phyloP scores from a whole-genome alignment of 2,329 filamentous ascomycete genomes.

The Passalora sequoiae region DNA sequence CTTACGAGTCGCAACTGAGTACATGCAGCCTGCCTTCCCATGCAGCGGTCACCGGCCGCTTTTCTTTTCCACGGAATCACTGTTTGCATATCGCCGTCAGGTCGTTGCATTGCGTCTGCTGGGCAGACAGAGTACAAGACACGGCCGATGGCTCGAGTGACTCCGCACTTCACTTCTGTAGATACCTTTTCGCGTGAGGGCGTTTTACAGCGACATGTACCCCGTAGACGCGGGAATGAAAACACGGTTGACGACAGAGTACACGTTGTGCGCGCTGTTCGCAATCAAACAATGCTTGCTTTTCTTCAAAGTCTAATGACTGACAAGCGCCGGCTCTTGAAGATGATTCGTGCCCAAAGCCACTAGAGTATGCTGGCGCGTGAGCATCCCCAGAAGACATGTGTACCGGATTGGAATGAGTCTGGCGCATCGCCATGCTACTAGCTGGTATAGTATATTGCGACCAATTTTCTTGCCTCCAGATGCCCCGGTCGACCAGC shows the following conservation, averaged over 20 bases:
- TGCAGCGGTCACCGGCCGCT: slow-evolving; percentile 6
- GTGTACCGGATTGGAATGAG: too few relatives aligned
- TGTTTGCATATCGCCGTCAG: slow-evolving; percentile 1
- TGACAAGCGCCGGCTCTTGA: background rate
- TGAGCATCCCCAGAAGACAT: slow-evolving; percentile 7
- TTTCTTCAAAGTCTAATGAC: background rate
- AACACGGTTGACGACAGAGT: slow-evolving; percentile 4
- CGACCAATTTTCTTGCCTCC: too few relatives aligned
- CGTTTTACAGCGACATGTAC: slow-evolving; percentile 2
- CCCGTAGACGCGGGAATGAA: slow-evolving; percentile 2
- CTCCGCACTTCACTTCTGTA: slow-evolving; percentile 7
- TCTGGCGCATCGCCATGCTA: too few relatives aligned
- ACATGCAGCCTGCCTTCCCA: slow-evolving; percentile 12
- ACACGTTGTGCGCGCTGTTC: background rate
- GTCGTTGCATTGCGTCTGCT: slow-evolving; percentile 8
- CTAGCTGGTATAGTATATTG: too few relatives aligned
- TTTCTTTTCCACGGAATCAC: background rate
- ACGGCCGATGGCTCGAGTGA: slow-evolving; percentile 4
- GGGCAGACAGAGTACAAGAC: slow-evolving; percentile 5
- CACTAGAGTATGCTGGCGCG: too few relatives aligned
- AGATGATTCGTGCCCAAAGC: too few relatives aligned
- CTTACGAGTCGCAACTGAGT: slow-evolving; percentile 10
- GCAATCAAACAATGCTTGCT: background rate
- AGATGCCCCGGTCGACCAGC: too few relatives aligned
- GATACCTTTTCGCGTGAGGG: slow-evolving; percentile 5